Percentiles rank a stretch among this genome's conserved stretches.
phyloP scores from a whole-genome alignment of 2,329 filamentous ascomycete genomes.

The Scortechinia acanthostroma region DNA sequence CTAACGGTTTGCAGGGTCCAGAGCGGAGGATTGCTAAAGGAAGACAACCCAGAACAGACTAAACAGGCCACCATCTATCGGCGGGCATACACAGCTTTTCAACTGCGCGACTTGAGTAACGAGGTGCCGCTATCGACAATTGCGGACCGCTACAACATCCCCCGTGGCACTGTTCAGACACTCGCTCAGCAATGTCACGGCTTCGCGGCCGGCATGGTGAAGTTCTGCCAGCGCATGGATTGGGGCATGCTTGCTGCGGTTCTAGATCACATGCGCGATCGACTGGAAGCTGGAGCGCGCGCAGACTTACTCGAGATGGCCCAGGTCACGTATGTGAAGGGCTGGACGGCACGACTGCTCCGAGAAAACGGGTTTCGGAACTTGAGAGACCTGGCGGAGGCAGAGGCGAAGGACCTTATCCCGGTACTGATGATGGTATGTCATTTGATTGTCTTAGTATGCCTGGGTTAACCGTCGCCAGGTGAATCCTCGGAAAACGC shows the following conservation, averaged over 20 bases:
- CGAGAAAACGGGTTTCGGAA: slow-evolving; percentile 72
- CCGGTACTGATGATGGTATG: slow-evolving; percentile 66
- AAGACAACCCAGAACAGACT: slow-evolving; percentile 51
- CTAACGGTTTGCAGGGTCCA: slow-evolving; percentile 52
- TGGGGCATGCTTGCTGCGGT: slow-evolving; percentile 69
- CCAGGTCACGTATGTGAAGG: slow-evolving; percentile 70
- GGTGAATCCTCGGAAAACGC: slow-evolving; percentile 53
- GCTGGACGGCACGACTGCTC: slow-evolving; percentile 66
- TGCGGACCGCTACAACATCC: slow-evolving; percentile 43
- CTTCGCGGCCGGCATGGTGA: slow-evolving; percentile 73
- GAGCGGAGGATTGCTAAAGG: slow-evolving; percentile 51
- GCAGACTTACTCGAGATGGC: slow-evolving; percentile 66
- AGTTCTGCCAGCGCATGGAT: slow-evolving; percentile 71
- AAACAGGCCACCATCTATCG: slow-evolving; percentile 58
- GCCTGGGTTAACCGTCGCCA: background rate
- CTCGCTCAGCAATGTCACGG: slow-evolving; percentile 71
- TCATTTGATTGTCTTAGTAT: slow-evolving; percentile 4
- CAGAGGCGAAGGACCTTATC: slow-evolving; percentile 59
- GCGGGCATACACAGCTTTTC: slow-evolving; percentile 69
- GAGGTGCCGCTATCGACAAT: slow-evolving; percentile 43
- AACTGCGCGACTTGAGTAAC: slow-evolving; percentile 73
- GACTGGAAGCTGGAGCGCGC: slow-evolving; percentile 65
- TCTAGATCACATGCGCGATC: slow-evolving; percentile 69
- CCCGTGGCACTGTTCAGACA: slow-evolving; percentile 65
- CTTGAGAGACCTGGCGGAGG: slow-evolving; percentile 61